phyloP scores from a whole-genome alignment of 257 asterid genomes.

The Fraxinus cuspidata region DNA sequence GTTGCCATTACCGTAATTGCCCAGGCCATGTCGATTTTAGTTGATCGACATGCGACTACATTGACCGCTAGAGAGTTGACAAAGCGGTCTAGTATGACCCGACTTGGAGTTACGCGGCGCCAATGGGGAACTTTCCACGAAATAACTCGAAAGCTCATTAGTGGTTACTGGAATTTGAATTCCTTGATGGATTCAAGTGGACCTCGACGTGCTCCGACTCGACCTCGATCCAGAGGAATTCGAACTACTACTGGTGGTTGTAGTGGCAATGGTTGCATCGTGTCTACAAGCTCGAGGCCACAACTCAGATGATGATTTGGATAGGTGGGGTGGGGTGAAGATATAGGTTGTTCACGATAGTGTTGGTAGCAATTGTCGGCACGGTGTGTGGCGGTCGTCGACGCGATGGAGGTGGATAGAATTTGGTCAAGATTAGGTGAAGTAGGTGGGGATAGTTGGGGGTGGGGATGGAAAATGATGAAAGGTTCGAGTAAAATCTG shows the following conservation, averaged over 20 bases:
- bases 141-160: constrained; percentile 42
- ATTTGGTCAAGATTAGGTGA: too few relatives aligned
- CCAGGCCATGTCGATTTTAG: constrained; percentile 36
- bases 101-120: constrained; percentile 24
- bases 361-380: too few relatives aligned
- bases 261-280: constrained; percentile 29
- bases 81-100: constrained; percentile 44
- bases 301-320: not conserved
- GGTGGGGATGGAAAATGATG: too few relatives aligned
- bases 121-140: constrained; percentile 55
- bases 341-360: too few relatives aligned
- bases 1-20: constrained; percentile 68
- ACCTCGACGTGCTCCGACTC: constrained; percentile 37
- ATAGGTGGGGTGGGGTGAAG: too few relatives aligned
- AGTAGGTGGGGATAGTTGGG: too few relatives aligned
- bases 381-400: too few relatives aligned
- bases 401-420: too few relatives aligned
- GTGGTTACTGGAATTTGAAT: constrained; percentile 45
- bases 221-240: constrained; percentile 36
- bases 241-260: constrained; percentile 42
- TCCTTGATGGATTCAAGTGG: constrained; percentile 32
- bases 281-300: constrained; percentile 38
- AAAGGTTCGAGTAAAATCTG: too few relatives aligned
- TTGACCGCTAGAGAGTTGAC: constrained; percentile 46
- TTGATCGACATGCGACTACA: constrained; percentile 41